Percentiles rank a stretch among this genome's conserved stretches.
These are phyloP conservation scores for Fusarium armeniacum DNA, from an alignment of 2,329 filamentous ascomycete species.

Conservation along the genomic window DNA sequence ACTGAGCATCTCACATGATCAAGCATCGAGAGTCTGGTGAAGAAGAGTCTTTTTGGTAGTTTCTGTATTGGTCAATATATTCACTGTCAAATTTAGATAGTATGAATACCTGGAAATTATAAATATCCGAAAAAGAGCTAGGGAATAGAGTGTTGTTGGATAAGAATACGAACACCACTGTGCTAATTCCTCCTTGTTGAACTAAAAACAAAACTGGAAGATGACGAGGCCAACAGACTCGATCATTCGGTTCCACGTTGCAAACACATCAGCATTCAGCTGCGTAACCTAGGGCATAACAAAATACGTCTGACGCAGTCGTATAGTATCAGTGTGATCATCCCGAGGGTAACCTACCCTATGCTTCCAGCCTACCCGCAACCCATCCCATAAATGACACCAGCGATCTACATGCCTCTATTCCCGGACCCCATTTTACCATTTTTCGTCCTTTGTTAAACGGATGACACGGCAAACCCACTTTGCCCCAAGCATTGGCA, in stretches of 20 bases:
- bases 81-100: neutral
- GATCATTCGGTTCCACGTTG: neutral
- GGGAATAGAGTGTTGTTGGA: neutral
- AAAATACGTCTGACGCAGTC: too few species aligned
- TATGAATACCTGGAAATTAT: too few species aligned
- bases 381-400: neutral
- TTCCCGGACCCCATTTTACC: conserved; percentile 24
- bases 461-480: conserved; percentile 36
- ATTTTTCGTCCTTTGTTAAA: conserved; percentile 1
- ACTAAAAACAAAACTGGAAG: neutral
- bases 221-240: neutral
- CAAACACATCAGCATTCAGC: neutral
- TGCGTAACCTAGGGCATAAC: too few species aligned
- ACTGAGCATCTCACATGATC: neutral
- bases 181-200: neutral
- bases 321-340: too few species aligned
- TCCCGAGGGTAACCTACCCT: conserved; percentile 1
- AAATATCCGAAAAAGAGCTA: neutral
- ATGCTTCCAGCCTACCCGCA: too few species aligned
- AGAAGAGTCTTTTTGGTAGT: too few species aligned
- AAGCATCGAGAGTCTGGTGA: neutral
- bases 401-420: conserved; percentile 5
- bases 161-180: neutral
- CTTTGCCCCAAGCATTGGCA: conserved; percentile 16
- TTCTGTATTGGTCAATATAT: too few species aligned